phyloP scores from a whole-genome alignment of 2,329 filamentous ascomycete genomes.

The Dactylellina haptotyla region DNA sequence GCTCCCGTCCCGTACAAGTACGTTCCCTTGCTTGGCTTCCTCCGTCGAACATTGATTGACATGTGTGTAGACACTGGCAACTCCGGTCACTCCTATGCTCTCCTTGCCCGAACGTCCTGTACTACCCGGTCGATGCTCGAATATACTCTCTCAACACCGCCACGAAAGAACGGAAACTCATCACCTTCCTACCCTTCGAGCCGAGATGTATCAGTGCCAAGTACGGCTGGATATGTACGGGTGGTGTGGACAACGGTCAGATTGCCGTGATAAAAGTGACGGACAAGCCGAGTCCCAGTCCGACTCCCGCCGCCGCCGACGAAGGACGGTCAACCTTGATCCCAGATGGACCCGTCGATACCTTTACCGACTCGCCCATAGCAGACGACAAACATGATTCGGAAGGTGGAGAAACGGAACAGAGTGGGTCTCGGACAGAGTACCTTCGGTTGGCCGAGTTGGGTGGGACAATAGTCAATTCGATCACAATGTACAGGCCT shows the following conservation, averaged over 20 bases:
- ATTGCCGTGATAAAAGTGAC: slow-evolving; percentile 79
- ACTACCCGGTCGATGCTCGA: slow-evolving; percentile 82
- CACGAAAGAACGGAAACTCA: slow-evolving; percentile 76
- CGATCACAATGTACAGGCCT: slow-evolving; percentile 72
- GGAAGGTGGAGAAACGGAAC: slow-evolving; percentile 28
- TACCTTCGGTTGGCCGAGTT: slow-evolving; percentile 62
- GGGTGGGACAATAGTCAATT: slow-evolving; percentile 73
- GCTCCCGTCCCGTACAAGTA: slow-evolving; percentile 54
- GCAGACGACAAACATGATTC: slow-evolving; percentile 21
- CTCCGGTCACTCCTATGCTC: slow-evolving; percentile 89
- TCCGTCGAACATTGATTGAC: not conserved
- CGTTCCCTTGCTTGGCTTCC: not conserved
- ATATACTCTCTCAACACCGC: slow-evolving; percentile 77
- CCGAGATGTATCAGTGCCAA: slow-evolving; percentile 88
- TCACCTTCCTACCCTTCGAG: slow-evolving; percentile 75
- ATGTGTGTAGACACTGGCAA: slow-evolving; percentile 77
- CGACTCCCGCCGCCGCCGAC: no score
- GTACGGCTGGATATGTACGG: slow-evolving; percentile 88
- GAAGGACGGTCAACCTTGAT: slow-evolving; percentile 54
- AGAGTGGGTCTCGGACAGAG: slow-evolving; percentile 40
- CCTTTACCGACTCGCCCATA: slow-evolving; percentile 59
- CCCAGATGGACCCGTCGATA: slow-evolving; percentile 61
- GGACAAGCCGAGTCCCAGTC: slow-evolving; percentile 2
- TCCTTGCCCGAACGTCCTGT: slow-evolving; percentile 78
- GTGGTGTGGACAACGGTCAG: slow-evolving; percentile 83